These are phyloP conservation scores for Colletotrichum sp. DNA, from an alignment of 2,329 filamentous ascomycete genomes.

Conservation along the genomic window DNA sequence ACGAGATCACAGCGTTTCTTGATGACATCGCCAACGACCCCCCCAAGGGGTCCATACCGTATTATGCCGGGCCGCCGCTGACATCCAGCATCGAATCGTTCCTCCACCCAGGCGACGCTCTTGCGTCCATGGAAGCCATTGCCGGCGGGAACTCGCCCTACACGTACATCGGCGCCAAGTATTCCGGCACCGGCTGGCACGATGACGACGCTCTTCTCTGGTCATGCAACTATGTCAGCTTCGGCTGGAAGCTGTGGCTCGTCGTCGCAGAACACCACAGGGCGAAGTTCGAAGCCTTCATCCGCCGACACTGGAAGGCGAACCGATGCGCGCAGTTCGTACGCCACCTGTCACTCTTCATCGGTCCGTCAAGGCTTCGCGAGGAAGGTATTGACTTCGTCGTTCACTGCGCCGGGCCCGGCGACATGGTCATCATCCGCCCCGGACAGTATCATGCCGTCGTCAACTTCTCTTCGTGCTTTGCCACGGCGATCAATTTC, in stretches of 20 bases:
- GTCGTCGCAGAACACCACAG: neutral
- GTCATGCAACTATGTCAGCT: neutral
- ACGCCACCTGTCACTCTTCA: slow-evolving; percentile 1
- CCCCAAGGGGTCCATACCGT: neutral
- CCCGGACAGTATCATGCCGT: slow-evolving; percentile 2
- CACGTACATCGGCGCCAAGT: neutral
- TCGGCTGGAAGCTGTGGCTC: slow-evolving; percentile 7
- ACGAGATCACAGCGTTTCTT: neutral
- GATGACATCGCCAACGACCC: neutral
- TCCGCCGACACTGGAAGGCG: neutral
- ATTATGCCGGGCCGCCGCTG: slow-evolving; percentile 3
- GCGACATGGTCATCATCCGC: slow-evolving; percentile 3
- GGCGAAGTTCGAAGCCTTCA: neutral
- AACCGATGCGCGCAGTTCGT: slow-evolving; percentile 3
- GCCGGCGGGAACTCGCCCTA: neutral
- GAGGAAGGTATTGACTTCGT: neutral
- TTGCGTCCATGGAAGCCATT: neutral
- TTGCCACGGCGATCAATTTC: slow-evolving; percentile 9
- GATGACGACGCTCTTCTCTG: neutral
- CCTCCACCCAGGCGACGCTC: neutral
- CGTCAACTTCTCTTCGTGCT: slow-evolving; percentile 1
- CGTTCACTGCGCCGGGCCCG: neutral
- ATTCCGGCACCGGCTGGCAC: slow-evolving; percentile 2
- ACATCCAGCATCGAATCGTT: neutral
- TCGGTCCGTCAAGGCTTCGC: neutral